phyloP scores from a whole-genome alignment of 2,329 filamentous ascomycete genomes.

The Bipolaris victoriae region DNA sequence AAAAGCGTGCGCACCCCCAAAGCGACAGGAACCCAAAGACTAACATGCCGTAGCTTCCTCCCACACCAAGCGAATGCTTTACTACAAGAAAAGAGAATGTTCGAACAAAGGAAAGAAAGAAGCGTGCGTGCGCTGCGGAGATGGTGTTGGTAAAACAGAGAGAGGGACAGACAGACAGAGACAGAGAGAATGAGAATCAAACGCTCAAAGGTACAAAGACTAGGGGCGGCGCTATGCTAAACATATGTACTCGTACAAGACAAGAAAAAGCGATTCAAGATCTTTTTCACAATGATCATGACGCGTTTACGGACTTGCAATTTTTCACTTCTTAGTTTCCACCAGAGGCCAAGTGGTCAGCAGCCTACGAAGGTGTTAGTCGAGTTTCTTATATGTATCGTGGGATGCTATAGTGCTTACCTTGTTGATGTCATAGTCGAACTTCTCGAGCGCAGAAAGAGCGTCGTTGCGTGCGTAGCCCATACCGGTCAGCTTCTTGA shows the following conservation, averaged over 20 bases:
- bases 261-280: constrained; percentile 18
- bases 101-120: constrained; percentile 1
- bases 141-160: neutral
- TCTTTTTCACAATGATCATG: neutral
- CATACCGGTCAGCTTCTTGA: constrained; percentile 90
- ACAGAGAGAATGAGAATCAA: constrained; percentile 14
- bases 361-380: constrained; percentile 40
- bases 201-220: constrained; percentile 32
- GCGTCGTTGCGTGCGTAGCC: constrained; percentile 79
- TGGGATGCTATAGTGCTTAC: constrained; percentile 56
- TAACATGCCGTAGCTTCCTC: neutral
- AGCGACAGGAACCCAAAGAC: neutral
- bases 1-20: neutral
- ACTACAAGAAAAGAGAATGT: constrained; percentile 7
- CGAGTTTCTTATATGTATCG: neutral
- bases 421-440: constrained; percentile 94
- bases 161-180: constrained; percentile 7
- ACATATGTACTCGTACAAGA: constrained; percentile 43
- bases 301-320: neutral
- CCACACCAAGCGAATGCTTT: constrained; percentile 20
- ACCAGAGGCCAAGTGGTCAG: constrained; percentile 44
- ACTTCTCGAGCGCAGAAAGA: constrained; percentile 84
- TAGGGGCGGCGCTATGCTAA: constrained; percentile 32
- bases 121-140: constrained; percentile 3
- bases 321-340: constrained; percentile 12